Percentiles rank a stretch among this genome's conserved stretches.
Conservation (phyloP, 2,329 filamentous ascomycete species). For the Sphaerostilbella broomeana region DNA sequence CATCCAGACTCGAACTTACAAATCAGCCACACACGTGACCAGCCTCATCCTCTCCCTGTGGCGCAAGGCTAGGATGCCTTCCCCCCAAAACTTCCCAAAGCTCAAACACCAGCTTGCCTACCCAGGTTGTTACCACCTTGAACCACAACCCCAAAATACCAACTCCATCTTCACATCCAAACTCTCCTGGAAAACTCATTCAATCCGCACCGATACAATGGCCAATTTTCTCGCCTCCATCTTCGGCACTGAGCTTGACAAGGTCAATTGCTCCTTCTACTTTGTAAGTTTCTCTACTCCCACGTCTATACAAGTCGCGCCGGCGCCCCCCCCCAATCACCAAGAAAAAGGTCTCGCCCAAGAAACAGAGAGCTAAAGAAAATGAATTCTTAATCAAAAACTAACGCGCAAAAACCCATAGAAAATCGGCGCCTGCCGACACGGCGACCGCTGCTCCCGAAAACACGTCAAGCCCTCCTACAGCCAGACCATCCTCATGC, state of each 20-base stretch:
- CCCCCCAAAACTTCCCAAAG: conserved; percentile 17
- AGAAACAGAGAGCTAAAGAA: too few species aligned
- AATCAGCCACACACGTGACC: conserved; percentile 29
- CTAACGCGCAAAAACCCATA: conserved; percentile 38
- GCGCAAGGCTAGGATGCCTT: conserved; percentile 21
- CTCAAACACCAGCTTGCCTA: conserved; percentile 4
- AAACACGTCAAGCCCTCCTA: conserved; percentile 99
- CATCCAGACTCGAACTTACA: conserved; percentile 17
- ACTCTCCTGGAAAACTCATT: conserved; percentile 5
- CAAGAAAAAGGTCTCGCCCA: too few species aligned
- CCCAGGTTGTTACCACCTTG: too few species aligned
- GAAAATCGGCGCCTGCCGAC: conserved; percentile 98
- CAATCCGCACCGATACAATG: conserved; percentile 44
- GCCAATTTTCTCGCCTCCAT: conserved; percentile 98
- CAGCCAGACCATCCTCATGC: conserved; percentile 93
- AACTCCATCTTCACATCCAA: too few species aligned
- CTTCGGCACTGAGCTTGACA: conserved; percentile 99
- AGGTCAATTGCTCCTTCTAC: conserved; percentile 99
- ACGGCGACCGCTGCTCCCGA: conserved; percentile 94
- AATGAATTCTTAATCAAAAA: background rate
- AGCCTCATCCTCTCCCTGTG: conserved; percentile 18
- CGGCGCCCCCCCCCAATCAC: background rate
- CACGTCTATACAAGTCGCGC: background rate
- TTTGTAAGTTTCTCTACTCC: conserved; percentile 30
- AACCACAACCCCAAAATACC: too few species aligned